A percentile compares a stretch with the other conserved stretches of the same genome.
Evolutionary conservation across 1,139 yeast species (phyloP).

Genomic region (Suhomyces kunorum): DNA sequence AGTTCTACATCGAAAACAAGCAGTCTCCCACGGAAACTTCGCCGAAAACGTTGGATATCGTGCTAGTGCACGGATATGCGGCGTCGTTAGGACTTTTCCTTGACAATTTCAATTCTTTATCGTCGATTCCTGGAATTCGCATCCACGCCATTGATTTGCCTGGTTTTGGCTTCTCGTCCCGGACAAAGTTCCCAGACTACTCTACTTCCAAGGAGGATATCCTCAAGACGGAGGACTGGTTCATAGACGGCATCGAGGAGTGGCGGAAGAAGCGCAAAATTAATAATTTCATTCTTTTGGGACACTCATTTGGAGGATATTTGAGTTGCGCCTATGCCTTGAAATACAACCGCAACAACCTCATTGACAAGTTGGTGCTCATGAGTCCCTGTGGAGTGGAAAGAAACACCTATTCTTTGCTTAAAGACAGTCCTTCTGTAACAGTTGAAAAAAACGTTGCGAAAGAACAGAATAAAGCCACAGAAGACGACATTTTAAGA

Average conservation of each 20-base stretch:
- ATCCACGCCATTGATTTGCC: conserved; percentile 48
- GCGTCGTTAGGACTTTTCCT: conserved; percentile 49
- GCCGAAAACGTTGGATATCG: conserved; percentile 31
- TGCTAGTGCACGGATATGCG: conserved; percentile 50
- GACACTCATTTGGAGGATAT: conserved; percentile 94
- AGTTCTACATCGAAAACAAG: conserved; percentile 48
- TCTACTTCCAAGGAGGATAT: conserved; percentile 31
- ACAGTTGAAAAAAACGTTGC: conserved; percentile 18
- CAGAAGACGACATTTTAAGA: conserved; percentile 15
- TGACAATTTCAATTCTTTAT: conserved; percentile 41
- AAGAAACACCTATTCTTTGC: conserved; percentile 35
- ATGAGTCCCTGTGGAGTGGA: conserved; percentile 52
- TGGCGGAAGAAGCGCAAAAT: conserved; percentile 70
- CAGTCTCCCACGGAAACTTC: conserved; percentile 21
- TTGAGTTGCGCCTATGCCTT: conserved; percentile 75
- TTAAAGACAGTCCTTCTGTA: conserved; percentile 19
- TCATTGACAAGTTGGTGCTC: conserved; percentile 43
- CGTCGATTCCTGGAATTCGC: conserved; percentile 43
- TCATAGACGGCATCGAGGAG: conserved; percentile 75
- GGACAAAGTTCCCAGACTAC: conserved; percentile 43
- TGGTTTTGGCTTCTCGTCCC: conserved; percentile 48
- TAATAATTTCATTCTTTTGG: conserved; percentile 68
- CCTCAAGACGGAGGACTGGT: conserved; percentile 66
- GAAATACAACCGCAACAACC: conserved; percentile 48
- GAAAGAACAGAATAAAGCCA: conserved; percentile 17